A percentile compares a stretch with the other conserved stretches of the same genome.
phyloP scores from a whole-genome alignment of 192 early-diverging fungal genomes.

The Coemansia nantahalensis region DNA sequence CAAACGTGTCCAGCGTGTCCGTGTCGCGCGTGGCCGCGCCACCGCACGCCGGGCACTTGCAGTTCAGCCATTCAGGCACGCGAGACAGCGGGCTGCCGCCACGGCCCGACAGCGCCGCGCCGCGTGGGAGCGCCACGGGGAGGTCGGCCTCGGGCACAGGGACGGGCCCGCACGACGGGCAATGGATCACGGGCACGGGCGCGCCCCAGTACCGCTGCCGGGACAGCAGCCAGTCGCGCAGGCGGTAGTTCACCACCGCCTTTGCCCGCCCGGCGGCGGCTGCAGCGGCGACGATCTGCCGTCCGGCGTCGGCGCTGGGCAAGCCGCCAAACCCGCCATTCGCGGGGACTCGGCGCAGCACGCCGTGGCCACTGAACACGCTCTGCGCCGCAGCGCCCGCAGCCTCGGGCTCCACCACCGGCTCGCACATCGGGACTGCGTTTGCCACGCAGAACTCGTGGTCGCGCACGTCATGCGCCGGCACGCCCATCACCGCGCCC shows the following conservation, averaged over 20 bases:
- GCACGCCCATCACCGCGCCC: slow-evolving; percentile 86
- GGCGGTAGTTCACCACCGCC: slow-evolving; percentile 65
- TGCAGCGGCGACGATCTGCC: slow-evolving; percentile 51
- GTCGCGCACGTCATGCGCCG: slow-evolving; percentile 76
- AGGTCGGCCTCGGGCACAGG: slow-evolving; percentile 80
- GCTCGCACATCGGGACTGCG: slow-evolving; percentile 27
- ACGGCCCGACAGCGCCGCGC: slow-evolving; percentile 59
- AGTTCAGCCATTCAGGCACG: slow-evolving; percentile 66
- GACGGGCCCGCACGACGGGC: slow-evolving; percentile 71
- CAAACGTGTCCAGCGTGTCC: slow-evolving; percentile 98
- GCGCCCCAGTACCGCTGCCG: slow-evolving; percentile 97
- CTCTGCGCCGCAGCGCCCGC: not conserved
- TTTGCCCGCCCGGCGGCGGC: slow-evolving; percentile 51
- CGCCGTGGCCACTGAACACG: slow-evolving; percentile 55
- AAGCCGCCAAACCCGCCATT: slow-evolving; percentile 64
- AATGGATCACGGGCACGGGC: slow-evolving; percentile 94
- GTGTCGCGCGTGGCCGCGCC: slow-evolving; percentile 74
- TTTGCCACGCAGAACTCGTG: slow-evolving; percentile 63
- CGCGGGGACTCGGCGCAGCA: slow-evolving; percentile 45
- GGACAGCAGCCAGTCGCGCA: slow-evolving; percentile 95
- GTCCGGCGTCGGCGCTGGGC: slow-evolving; percentile 56
- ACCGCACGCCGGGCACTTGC: slow-evolving; percentile 73
- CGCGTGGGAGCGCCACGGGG: slow-evolving; percentile 69
- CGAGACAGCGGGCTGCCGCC: slow-evolving; percentile 69
- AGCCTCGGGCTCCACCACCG: slow-evolving; percentile 49